phyloP scores from a whole-genome alignment of 208 protist species.

The Trypanosoma congolense region DNA sequence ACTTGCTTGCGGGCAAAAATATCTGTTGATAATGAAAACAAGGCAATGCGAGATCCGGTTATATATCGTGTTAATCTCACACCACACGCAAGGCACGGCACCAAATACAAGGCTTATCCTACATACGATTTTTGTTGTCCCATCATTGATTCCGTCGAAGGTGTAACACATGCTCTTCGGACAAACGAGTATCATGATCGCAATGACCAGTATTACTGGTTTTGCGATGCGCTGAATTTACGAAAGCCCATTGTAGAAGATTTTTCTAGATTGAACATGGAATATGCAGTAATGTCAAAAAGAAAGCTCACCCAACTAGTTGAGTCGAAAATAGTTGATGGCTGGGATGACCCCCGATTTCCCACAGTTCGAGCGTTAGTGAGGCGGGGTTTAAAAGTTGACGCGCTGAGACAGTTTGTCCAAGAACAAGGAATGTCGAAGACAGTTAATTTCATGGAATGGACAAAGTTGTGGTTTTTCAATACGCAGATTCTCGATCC shows the following conservation, averaged over 20 bases:
- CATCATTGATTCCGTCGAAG: constrained; percentile 97
- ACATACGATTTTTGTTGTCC: constrained; percentile 99
- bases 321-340: constrained; percentile 92
- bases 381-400: constrained; percentile 95
- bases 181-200: constrained; percentile 99
- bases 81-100: constrained; percentile 90
- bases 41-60: constrained; percentile 96
- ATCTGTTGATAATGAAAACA: constrained; percentile 93
- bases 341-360: constrained; percentile 99
- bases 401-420: constrained; percentile 95
- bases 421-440: constrained; percentile 95
- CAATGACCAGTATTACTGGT: constrained; percentile 97
- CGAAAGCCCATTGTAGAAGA: constrained; percentile 91
- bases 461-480: constrained; percentile 98
- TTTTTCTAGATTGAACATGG: constrained; percentile 98
- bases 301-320: constrained; percentile 98
- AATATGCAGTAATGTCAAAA: constrained; percentile 98
- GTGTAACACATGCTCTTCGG: constrained; percentile 98
- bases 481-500: constrained; percentile 98
- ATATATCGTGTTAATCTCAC: constrained; percentile 94
- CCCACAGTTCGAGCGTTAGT: constrained; percentile 96
- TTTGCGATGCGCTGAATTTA: constrained; percentile 89
- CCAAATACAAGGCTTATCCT: constrained; percentile 94
- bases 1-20: constrained; percentile 97
- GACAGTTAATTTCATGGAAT: constrained; percentile 96